Evolutionary conservation across 23 red algal genomes (phyloP).

Genomic region (Gracilaria gracilis): DNA sequence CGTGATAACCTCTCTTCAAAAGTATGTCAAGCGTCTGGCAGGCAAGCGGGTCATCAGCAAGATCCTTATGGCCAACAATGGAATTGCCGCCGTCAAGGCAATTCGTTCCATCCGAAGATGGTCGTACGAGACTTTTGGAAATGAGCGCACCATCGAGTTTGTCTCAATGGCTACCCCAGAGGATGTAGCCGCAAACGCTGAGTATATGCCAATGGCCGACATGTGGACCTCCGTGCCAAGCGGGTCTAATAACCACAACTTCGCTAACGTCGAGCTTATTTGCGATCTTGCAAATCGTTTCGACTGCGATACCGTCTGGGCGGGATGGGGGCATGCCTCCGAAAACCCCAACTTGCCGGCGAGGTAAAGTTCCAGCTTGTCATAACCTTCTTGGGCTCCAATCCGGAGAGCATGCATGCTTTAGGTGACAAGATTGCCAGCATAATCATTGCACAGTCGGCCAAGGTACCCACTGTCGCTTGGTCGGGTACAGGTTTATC

Average conservation of each 20-base stretch:
- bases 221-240: constrained; percentile 91
- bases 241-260: constrained; percentile 97
- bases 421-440: constrained; percentile 98
- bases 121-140: constrained; percentile 94
- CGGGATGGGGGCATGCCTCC: constrained; percentile 98
- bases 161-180: constrained; percentile 98
- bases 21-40: constrained; percentile 70
- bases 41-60: constrained; percentile 77
- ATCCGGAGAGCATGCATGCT: constrained; percentile 83
- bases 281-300: constrained; percentile 88
- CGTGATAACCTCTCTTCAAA: constrained; percentile 41
- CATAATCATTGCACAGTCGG: constrained; percentile 96
- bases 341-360: constrained; percentile 95
- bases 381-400: constrained; percentile 92
- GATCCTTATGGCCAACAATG: constrained; percentile 98
- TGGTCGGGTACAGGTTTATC: constrained; percentile 83
- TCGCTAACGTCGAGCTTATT: constrained; percentile 98
- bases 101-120: constrained; percentile 97
- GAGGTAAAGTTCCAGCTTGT: constrained; percentile 60
- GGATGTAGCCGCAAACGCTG: constrained; percentile 97
- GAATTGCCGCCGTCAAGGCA: constrained; percentile 99
- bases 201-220: constrained; percentile 97
- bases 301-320: constrained; percentile 95
- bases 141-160: constrained; percentile 92
- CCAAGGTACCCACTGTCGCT: constrained; percentile 77